Base-by-base conservation (phyloP, 768 basidiomycete genomes). In the Boletus speciosus region DNA sequence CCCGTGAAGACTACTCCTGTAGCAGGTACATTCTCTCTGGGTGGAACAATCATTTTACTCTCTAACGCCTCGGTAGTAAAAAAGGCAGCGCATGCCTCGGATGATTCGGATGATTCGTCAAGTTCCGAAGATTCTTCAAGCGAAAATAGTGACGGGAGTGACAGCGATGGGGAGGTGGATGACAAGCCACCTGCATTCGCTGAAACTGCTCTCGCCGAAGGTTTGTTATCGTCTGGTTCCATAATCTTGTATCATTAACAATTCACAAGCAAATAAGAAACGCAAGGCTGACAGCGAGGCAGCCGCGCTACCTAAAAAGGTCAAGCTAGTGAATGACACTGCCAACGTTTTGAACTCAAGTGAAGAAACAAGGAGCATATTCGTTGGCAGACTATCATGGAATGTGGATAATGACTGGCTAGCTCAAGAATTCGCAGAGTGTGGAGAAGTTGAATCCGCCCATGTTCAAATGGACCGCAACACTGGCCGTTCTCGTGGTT, bases 391-490 rank as follows among this genome's bases (percentile, higher is more conserved):
- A 54, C 81, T 99, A 42, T 95, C 93, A 12, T 99, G 95, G 95
- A 91, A 90, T 69, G 88, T 98, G 58, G 96, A 98, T 76, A 89
- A 92, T 68, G 96, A 98, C 72, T 90, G 93, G 80, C 85, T 98
- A 57, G 83, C 87, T 46, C 81, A 86, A 70, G 96, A 98, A 71
- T 98, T 99, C 60, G 84, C 86, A 32, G 77, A 80, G 50, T 94
- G 86, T 63, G 97, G 97, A 47, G 90, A 95, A 74, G 83, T 99
- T 63, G 81, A 84, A 56, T 84, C 84, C n/a, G 93, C 92, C 6
- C 85, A 81, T n/a, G 93, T 98, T 56, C 87, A 88, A 70, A 83
- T 82, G 74, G 90, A 93, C 61, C 86, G 89, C 54, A 83, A 84
- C 60, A 82, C 84, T 15, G 90, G 90, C 58, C 85, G 81, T 66